Percentiles rank a stretch among this genome's conserved stretches.
phyloP scores from a whole-genome alignment of 768 basidiomycete species.

The Boletus speciosus region DNA sequence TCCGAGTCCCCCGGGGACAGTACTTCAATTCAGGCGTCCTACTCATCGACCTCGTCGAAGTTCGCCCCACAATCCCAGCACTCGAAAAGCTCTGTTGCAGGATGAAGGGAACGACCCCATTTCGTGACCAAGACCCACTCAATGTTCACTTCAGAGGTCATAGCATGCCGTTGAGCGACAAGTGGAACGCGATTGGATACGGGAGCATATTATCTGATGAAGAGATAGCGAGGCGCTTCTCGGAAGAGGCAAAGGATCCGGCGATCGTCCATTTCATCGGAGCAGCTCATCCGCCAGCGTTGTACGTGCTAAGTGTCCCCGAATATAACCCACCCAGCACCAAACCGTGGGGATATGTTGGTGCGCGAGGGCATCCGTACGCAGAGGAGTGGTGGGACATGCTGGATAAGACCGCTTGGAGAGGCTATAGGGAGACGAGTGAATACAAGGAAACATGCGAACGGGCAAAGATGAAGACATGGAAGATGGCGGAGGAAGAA shows the following conservation, averaged over 20 bases:
- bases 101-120: constrained; percentile 27
- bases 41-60: constrained; percentile 42
- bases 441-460: background rate
- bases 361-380: constrained; percentile 42
- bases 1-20: constrained; percentile 30
- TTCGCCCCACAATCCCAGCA: constrained; percentile 24
- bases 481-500: constrained; percentile 5
- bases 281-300: constrained; percentile 39
- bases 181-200: constrained; percentile 52
- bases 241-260: constrained; percentile 37
- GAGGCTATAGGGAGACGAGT: background rate
- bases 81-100: constrained; percentile 22
- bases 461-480: background rate
- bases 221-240: constrained; percentile 29
- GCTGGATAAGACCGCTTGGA: background rate
- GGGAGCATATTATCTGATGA: constrained; percentile 41
- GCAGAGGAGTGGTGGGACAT: constrained; percentile 40
- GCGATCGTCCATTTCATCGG: constrained; percentile 53
- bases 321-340: constrained; percentile 31
- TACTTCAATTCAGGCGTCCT: constrained; percentile 55
- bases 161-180: constrained; percentile 37
- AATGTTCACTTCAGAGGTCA: constrained; percentile 40
- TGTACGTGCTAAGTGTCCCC: constrained; percentile 23
- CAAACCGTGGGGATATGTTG: constrained; percentile 54
- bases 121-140: constrained; percentile 47